phyloP scores from a whole-genome alignment of 306 rosid genomes.

The Prunus padus region DNA sequence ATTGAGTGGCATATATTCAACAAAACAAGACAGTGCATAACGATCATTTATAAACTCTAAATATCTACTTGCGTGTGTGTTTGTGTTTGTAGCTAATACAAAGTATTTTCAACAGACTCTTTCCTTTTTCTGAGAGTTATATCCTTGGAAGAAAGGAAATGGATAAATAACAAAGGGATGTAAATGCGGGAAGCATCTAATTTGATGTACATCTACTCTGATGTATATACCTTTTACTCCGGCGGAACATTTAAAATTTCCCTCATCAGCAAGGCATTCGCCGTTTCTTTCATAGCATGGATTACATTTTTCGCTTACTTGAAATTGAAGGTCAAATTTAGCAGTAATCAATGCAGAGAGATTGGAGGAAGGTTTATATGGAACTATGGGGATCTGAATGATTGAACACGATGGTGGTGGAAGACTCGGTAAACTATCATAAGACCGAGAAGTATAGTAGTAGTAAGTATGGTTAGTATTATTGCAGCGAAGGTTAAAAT shows the following conservation, averaged over 20 bases:
- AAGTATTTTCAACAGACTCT: not conserved
- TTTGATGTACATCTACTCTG: not conserved
- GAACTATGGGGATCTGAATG: not conserved
- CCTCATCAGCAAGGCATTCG: not conserved
- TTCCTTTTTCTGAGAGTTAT: not conserved
- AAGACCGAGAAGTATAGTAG: not conserved
- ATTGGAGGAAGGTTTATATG: accelerated
- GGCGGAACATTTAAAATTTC: not conserved
- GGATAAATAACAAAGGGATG: not conserved
- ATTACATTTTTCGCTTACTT: not conserved
- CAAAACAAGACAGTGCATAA: not conserved
- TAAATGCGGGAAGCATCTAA: not conserved
- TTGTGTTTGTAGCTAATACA: not conserved
- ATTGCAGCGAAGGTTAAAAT: accelerated
- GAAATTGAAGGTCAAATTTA: not conserved
- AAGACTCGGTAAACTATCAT: not conserved
- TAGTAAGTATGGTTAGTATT: not conserved
- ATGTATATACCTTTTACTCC: not conserved
- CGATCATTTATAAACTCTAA: not conserved
- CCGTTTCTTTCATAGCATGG: accelerated
- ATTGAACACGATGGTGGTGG: not conserved
- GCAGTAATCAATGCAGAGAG: not conserved
- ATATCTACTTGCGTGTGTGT: not conserved
- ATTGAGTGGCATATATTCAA: not conserved
- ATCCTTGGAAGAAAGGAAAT: not conserved